Percentiles rank a stretch among this genome's conserved stretches.
These are phyloP conservation scores for Bauhinia variegata DNA, from an alignment of 306 rosid species.

Conservation along the genomic window DNA sequence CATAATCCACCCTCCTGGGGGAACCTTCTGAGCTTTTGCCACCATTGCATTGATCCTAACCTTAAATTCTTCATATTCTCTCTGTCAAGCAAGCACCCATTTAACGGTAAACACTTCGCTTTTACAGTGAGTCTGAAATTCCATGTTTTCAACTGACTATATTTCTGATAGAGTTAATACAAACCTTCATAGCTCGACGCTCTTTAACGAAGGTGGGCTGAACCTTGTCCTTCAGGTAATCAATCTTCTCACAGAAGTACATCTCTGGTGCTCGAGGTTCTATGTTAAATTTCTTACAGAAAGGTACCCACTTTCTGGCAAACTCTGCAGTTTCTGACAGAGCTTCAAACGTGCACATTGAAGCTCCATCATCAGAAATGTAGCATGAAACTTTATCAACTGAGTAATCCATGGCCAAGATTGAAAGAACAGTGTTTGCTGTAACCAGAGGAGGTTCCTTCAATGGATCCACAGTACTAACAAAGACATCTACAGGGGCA, in stretches of 20 bases:
- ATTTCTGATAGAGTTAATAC: conserved; percentile 14
- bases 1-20: conserved; percentile 96
- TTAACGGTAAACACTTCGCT: not conserved
- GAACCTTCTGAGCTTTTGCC: conserved; percentile 87
- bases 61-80: conserved; percentile 97
- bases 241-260: conserved; percentile 85
- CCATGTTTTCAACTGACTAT: not conserved
- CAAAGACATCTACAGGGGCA: conserved; percentile 82
- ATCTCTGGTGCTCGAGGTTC: conserved; percentile 95
- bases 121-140: not conserved
- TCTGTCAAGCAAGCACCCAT: conserved; percentile 55
- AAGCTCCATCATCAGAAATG: conserved; percentile 94
- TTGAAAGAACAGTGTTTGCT: conserved; percentile 85
- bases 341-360: conserved; percentile 90
- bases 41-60: conserved; percentile 87
- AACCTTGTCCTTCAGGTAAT: conserved; percentile 91
- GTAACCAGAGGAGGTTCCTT: conserved; percentile 95
- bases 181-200: conserved; percentile 94
- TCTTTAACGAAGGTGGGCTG: conserved; percentile 98
- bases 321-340: conserved; percentile 90
- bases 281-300: conserved; percentile 79
- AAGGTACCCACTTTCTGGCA: conserved; percentile 93
- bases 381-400: conserved; percentile 90
- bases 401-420: conserved; percentile 91
- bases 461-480: conserved; percentile 97